phyloP scores from a whole-genome alignment of 805 yeast species.

The Cyberlindnera mrakii region DNA sequence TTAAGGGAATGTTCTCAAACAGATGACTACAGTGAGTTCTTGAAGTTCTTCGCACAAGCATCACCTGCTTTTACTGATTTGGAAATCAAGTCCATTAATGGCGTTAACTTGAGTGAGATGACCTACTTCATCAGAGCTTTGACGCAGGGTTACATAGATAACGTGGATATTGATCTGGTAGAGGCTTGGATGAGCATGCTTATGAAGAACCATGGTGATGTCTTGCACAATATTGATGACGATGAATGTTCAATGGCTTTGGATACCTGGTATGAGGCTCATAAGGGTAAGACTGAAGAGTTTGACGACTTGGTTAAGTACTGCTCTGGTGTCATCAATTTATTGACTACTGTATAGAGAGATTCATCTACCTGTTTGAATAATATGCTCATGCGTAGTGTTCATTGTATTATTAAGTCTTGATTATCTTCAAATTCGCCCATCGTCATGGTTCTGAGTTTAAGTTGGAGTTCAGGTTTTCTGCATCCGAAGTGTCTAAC shows the following conservation, averaged over 20 bases:
- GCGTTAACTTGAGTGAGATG: conserved; percentile 58
- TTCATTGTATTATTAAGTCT: not conserved
- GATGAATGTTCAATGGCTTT: conserved; percentile 40
- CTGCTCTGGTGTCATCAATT: conserved; percentile 72
- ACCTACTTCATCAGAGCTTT: conserved; percentile 62
- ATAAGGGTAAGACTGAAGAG: conserved; percentile 34
- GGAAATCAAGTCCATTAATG: conserved; percentile 75
- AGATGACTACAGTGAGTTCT: conserved; percentile 42
- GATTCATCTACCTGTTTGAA: not conserved
- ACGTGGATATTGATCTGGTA: conserved; percentile 65
- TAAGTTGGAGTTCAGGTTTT: not conserved
- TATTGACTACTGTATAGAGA: conserved; percentile 33
- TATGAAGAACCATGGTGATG: conserved; percentile 77
- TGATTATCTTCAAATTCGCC: conserved; percentile 9
- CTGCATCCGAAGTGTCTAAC: conserved; percentile 22
- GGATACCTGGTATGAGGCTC: conserved; percentile 41
- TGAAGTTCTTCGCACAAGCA: conserved; percentile 47
- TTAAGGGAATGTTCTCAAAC: conserved; percentile 44
- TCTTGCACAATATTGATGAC: conserved; percentile 41
- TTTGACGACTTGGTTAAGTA: conserved; percentile 69
- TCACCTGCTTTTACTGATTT: conserved; percentile 79
- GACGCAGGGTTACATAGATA: conserved; percentile 47
- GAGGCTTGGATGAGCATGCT: conserved; percentile 78
- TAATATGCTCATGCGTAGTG: not conserved
- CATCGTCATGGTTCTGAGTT: conserved; percentile 12